These are phyloP conservation scores for Puccinellia tenuiflora DNA, from an alignment of 176 grass and related monocot genomes.

Conservation along the genomic window DNA sequence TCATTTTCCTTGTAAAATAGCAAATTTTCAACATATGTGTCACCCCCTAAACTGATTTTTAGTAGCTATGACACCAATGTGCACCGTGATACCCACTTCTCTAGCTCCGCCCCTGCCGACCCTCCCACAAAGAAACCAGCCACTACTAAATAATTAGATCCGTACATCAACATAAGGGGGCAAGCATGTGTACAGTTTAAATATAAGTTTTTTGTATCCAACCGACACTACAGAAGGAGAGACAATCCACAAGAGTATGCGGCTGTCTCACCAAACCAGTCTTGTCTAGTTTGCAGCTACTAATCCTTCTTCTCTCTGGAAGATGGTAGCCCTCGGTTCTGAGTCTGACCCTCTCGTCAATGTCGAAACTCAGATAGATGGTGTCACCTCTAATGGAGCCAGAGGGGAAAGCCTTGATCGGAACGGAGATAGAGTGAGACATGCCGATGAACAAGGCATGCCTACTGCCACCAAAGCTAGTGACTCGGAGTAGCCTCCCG, in stretches of 20 bases:
- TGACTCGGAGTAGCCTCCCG: neutral
- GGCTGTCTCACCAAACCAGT: neutral
- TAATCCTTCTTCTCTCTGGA: neutral
- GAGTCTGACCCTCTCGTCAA: neutral
- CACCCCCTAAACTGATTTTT: too few species aligned
- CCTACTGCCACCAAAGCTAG: neutral
- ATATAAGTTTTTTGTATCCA: too few species aligned
- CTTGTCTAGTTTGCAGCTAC: neutral
- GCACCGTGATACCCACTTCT: too few species aligned
- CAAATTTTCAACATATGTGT: too few species aligned
- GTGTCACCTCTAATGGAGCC: neutral
- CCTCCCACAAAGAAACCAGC: too few species aligned
- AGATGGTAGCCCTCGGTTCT: neutral
- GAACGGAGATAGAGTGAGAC: neutral
- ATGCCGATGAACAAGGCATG: neutral
- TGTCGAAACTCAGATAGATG: neutral
- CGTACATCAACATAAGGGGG: too few species aligned
- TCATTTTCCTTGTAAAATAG: too few species aligned
- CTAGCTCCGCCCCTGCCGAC: too few species aligned
- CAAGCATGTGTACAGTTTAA: too few species aligned
- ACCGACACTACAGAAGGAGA: neutral
- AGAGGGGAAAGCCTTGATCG: neutral
- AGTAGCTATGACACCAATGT: too few species aligned
- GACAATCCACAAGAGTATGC: neutral
- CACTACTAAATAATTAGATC: too few species aligned